phyloP scores from a whole-genome alignment of 2,329 filamentous ascomycete genomes.

The Sclerotinia nivalis region DNA sequence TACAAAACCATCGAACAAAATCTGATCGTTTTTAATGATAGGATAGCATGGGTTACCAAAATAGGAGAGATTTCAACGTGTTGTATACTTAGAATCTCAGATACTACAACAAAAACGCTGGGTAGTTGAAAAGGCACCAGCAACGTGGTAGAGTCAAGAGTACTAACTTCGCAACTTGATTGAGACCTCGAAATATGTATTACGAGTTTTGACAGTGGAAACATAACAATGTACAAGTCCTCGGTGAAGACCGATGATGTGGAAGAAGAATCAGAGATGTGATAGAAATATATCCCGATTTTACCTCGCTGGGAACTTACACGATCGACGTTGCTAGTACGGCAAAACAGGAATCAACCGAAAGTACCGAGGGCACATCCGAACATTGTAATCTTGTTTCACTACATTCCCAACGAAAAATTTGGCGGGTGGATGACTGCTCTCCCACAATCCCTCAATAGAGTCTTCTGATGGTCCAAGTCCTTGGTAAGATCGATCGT shows the following conservation, averaged over 20 bases:
- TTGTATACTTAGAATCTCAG: too few relatives aligned
- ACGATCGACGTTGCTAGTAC: slow-evolving; percentile 12
- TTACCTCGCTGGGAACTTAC: background rate
- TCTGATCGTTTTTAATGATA: background rate
- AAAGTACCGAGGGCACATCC: slow-evolving; percentile 6
- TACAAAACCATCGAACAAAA: background rate
- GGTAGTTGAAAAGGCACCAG: background rate
- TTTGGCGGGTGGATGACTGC: background rate
- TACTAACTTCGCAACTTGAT: background rate
- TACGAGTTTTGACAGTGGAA: background rate
- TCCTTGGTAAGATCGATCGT: background rate
- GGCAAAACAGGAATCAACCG: background rate
- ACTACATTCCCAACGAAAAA: background rate
- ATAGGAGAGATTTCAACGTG: slow-evolving; percentile 4
- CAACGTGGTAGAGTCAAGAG: slow-evolving; percentile 2
- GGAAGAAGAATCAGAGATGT: slow-evolving; percentile 4
- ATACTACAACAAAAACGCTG: background rate
- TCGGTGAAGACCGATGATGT: background rate
- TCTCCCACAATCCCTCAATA: background rate
- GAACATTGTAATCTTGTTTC: slow-evolving; percentile 1
- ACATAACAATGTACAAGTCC: background rate
- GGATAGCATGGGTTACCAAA: background rate
- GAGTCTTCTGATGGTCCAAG: slow-evolving; percentile 7
- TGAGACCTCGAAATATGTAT: background rate
- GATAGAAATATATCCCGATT: slow-evolving; percentile 2